A percentile compares a stretch with the other conserved stretches of the same genome.
Evolutionary conservation across 129 eudicot species (phyloP).

Genomic region (Apium graveolens): DNA sequence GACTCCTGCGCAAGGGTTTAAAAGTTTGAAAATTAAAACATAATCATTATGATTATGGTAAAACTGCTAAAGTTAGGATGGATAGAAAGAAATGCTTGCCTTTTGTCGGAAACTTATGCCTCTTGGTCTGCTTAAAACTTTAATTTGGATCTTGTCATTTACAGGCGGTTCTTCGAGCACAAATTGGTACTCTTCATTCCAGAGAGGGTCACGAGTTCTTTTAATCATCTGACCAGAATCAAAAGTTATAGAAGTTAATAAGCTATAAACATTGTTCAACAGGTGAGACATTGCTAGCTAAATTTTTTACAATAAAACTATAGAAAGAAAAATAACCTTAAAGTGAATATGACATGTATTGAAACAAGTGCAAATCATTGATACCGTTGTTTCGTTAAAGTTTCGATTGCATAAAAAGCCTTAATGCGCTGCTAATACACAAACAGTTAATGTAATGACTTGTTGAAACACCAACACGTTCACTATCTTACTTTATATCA

Average conservation of each 20-base stretch:
- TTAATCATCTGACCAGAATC: slow-evolving; percentile 36
- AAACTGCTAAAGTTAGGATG: background rate
- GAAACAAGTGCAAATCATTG: background rate
- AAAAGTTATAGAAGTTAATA: background rate
- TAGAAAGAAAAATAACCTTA: background rate
- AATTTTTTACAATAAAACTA: background rate
- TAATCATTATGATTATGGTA: background rate
- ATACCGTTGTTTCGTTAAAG: background rate
- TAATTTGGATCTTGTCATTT: slow-evolving; percentile 56
- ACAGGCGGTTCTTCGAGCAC: slow-evolving; percentile 82
- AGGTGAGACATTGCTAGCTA: background rate
- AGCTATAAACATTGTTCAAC: background rate
- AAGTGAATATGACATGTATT: background rate
- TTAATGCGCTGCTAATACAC: background rate
- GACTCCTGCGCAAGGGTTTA: slow-evolving; percentile 44
- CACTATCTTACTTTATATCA: background rate
- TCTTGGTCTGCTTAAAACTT: slow-evolving; percentile 59
- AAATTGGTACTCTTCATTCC: slow-evolving; percentile 88
- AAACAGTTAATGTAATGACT: background rate
- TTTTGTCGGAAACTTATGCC: slow-evolving; percentile 53
- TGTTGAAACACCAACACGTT: background rate
- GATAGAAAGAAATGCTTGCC: slow-evolving; percentile 23
- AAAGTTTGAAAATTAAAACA: background rate
- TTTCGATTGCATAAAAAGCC: background rate
- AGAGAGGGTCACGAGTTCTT: slow-evolving; percentile 64